These are phyloP conservation scores for Achaetomiella virescens DNA, from an alignment of 495 filamentous ascomycete genomes.

Conservation along the genomic window DNA sequence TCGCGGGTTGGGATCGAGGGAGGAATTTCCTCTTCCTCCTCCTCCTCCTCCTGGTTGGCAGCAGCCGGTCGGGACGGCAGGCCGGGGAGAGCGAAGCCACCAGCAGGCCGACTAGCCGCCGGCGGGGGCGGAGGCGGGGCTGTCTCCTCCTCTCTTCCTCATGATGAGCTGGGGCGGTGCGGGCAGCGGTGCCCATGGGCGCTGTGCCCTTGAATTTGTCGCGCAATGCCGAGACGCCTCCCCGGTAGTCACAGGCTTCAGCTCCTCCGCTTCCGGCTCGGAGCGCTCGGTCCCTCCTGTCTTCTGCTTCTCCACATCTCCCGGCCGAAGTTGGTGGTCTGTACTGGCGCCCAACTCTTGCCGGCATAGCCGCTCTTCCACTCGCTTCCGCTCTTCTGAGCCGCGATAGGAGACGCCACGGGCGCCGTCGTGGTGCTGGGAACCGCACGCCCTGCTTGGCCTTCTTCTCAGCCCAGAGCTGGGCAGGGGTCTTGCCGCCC, in stretches of 20 bases:
- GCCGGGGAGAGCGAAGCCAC: slow-evolving; percentile 67
- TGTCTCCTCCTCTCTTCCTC: slow-evolving; percentile 39
- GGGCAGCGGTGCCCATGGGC: slow-evolving; percentile 55
- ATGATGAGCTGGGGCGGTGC: slow-evolving; percentile 34
- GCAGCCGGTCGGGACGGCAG: slow-evolving; percentile 57
- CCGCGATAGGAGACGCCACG: slow-evolving; percentile 47
- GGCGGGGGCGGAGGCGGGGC: slow-evolving; percentile 55
- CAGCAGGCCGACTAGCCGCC: slow-evolving; percentile 53
- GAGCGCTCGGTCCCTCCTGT: slow-evolving; percentile 47
- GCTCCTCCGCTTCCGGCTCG: slow-evolving; percentile 32
- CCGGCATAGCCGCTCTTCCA: slow-evolving; percentile 89
- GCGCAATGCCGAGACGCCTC: slow-evolving; percentile 61
- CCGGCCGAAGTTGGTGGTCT: slow-evolving; percentile 64
- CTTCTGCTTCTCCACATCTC: slow-evolving; percentile 51
- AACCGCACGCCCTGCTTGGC: slow-evolving; percentile 60
- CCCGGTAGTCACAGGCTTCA: slow-evolving; percentile 40
- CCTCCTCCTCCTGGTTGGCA: slow-evolving; percentile 43
- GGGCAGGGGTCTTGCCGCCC: slow-evolving; percentile 92
- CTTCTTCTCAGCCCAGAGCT: slow-evolving; percentile 96
- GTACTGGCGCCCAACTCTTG: slow-evolving; percentile 81
- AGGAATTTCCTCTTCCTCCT: slow-evolving; percentile 43
- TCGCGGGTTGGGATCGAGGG: slow-evolving; percentile 33
- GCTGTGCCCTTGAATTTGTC: slow-evolving; percentile 69
- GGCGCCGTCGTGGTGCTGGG: slow-evolving; percentile 35
- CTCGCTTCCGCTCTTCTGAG: slow-evolving; percentile 64